Base-by-base conservation (phyloP, 345 rosid genomes). In the Clarkia xantiana region DNA sequence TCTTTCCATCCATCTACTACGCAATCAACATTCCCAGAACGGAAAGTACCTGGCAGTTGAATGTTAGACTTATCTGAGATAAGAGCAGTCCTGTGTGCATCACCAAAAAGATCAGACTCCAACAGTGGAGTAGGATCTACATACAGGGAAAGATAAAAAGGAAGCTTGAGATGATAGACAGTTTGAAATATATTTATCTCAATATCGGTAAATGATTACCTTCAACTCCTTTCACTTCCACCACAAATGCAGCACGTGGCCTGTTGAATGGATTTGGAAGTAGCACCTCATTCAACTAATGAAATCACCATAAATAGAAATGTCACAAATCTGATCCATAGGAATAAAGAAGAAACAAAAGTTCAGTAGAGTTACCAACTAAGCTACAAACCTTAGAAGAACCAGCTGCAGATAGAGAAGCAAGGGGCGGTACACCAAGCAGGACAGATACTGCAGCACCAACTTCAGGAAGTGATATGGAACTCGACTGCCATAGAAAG, bases 381-480 rank as follows among this genome's bases (percentile, higher is more conserved):
- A 10, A 29, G 56, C 6, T 45, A 52, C 49, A 14, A 38, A 91
- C 98, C 96, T 86, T 84, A 44, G 79, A 62, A 51, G 96, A 91
- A 51, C 81, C 74, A 54, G 79, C 68, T 12, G 75, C 75, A 14
- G 94, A 76, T 66, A 91, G 79, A 8, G 82, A 53, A 57, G 63
- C 55, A 12, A 85, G 56, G 10, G 98, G 94, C n/a, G 76, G 59
- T 55, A 84, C 72, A 58, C 98, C 98, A 53, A 91, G 90, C 75
- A 91, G 80, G 57, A 82, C 78, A 7, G 96, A 86, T 52, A 84
- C 84, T n/a, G 81, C 66, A 44, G 94, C 85, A 29, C 90, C 81
- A 52, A 86, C 67, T 71, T 91, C 90, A 44, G 54, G 42, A 40
- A 71, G 60, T 18, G 67, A 70, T 68, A 91, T 59, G 7, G 76